These are phyloP conservation scores for Hanseniaspora lachancei DNA, from an alignment of 805 yeast genomes.

Conservation along the genomic window DNA sequence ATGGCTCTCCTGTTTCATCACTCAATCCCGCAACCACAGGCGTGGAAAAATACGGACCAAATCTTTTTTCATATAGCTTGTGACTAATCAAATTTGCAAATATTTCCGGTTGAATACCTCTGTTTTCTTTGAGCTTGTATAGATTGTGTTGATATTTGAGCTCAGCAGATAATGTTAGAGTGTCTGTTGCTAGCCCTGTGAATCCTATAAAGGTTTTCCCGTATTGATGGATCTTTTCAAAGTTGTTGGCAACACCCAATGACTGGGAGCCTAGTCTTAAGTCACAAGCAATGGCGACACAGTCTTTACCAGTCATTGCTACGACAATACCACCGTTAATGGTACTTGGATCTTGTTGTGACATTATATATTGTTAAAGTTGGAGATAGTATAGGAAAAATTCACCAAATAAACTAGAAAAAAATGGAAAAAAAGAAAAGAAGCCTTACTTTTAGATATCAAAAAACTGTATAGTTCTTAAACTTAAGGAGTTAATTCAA, in stretches of 20 bases:
- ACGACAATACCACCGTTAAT: slow-evolving; percentile 78
- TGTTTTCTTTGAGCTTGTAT: slow-evolving; percentile 82
- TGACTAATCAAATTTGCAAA: slow-evolving; percentile 87
- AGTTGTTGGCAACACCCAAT: slow-evolving; percentile 79
- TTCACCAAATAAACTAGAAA: background rate
- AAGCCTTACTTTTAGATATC: no score
- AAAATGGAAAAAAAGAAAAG: no score
- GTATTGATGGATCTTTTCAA: slow-evolving; percentile 79
- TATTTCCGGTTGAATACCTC: slow-evolving; percentile 82
- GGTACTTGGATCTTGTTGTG: slow-evolving; percentile 17
- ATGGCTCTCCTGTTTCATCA: slow-evolving; percentile 71
- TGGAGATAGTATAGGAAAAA: background rate
- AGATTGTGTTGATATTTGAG: slow-evolving; percentile 77
- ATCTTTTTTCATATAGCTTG: slow-evolving; percentile 77
- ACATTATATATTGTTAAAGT: background rate
- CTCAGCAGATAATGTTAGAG: slow-evolving; percentile 65
- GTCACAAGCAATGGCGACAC: slow-evolving; percentile 96
- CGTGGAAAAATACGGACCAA: slow-evolving; percentile 93
- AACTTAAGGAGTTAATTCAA: background rate
- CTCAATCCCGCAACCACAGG: slow-evolving; percentile 93
- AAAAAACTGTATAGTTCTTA: background rate
- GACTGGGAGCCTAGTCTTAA: slow-evolving; percentile 88
- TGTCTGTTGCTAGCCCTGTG: slow-evolving; percentile 93
- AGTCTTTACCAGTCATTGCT: slow-evolving; percentile 97
- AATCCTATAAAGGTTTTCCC: slow-evolving; percentile 82